Evolutionary conservation across 2,329 filamentous ascomycete genomes (phyloP).

Genomic region (Phyllosticta paracitricarpa): DNA sequence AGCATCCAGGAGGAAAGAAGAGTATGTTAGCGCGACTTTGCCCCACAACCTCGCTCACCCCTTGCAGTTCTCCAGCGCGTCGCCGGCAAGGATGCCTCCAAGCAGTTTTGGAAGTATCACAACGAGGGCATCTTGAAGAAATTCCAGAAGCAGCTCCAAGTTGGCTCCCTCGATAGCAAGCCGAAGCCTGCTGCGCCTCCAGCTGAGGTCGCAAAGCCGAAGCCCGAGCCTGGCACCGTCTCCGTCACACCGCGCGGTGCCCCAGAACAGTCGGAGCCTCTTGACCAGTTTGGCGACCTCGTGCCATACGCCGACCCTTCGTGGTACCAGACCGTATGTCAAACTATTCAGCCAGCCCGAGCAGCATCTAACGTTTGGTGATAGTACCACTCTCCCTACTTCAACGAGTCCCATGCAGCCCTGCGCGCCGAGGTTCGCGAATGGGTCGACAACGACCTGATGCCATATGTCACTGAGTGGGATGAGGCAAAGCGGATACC

Average conservation of each 20-base stretch:
- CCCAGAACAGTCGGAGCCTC: conserved; percentile 45
- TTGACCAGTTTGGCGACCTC: conserved; percentile 76
- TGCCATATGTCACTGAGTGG: conserved; percentile 91
- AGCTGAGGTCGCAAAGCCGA: conserved; percentile 43
- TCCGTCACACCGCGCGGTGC: conserved; percentile 27
- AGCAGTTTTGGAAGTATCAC: conserved; percentile 60
- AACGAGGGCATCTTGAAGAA: conserved; percentile 53
- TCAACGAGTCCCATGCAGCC: conserved; percentile 85
- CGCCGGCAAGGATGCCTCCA: conserved; percentile 56
- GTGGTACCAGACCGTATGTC: conserved; percentile 84
- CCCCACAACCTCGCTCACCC: conserved; percentile 13
- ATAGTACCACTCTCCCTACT: conserved; percentile 92
- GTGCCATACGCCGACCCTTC: conserved; percentile 86
- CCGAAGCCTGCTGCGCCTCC: conserved; percentile 23
- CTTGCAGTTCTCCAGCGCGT: conserved; percentile 51
- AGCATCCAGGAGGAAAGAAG: conserved; percentile 58
- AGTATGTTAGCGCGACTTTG: conserved; percentile 36
- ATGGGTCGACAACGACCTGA: conserved; percentile 83
- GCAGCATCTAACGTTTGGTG: background rate
- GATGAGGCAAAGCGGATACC: conserved; percentile 91
- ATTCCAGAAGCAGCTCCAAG: conserved; percentile 49
- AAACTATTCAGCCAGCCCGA: background rate
- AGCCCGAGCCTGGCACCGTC: conserved; percentile 48
- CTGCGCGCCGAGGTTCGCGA: conserved; percentile 83
- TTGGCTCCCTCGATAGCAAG: conserved; percentile 78